Evolutionary conservation across 768 basidiomycete genomes (phyloP).

Genomic region (Mrakia gelida): DNA sequence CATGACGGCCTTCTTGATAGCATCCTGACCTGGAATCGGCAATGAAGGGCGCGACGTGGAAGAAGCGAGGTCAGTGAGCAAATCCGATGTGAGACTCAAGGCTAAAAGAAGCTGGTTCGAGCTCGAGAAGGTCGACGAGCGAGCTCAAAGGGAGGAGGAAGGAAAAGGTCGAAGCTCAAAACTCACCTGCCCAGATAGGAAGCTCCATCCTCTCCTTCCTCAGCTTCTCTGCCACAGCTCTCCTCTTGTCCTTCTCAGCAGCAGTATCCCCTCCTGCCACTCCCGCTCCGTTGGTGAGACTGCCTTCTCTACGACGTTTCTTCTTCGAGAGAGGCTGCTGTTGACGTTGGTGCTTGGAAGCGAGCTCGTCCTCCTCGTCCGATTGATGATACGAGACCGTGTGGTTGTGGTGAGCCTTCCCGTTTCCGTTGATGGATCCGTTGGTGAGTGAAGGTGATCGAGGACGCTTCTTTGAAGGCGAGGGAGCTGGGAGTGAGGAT

Average conservation of each 20-base stretch:
- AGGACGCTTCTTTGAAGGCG: not conserved
- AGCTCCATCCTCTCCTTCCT: conserved; percentile 49
- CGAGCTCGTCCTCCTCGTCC: conserved; percentile 14
- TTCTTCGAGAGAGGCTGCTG: not conserved
- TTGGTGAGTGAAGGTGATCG: not conserved
- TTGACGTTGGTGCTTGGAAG: not conserved
- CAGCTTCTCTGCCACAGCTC: not conserved
- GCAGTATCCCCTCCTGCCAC: not conserved
- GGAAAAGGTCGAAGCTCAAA: not conserved
- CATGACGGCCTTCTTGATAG: conserved; percentile 63
- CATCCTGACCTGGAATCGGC: conserved; percentile 59
- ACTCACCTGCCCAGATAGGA: conserved; percentile 72
- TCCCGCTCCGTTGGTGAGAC: conserved; percentile 2
- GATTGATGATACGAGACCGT: conserved; percentile 15
- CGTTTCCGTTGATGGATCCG: not conserved
- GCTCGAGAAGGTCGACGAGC: not conserved
- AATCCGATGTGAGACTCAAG: not conserved
- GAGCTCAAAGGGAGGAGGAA: not conserved
- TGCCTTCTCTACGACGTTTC: not conserved
- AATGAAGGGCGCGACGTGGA: not conserved
- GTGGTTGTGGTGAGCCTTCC: not conserved
- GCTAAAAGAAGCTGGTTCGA: not conserved
- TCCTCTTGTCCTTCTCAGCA: conserved; percentile 4
- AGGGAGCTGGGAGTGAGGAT: not conserved
- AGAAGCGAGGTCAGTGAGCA: not conserved